Conservation (phyloP, 371 early-diverging fungal species). For the Mortierella sp. region DNA sequence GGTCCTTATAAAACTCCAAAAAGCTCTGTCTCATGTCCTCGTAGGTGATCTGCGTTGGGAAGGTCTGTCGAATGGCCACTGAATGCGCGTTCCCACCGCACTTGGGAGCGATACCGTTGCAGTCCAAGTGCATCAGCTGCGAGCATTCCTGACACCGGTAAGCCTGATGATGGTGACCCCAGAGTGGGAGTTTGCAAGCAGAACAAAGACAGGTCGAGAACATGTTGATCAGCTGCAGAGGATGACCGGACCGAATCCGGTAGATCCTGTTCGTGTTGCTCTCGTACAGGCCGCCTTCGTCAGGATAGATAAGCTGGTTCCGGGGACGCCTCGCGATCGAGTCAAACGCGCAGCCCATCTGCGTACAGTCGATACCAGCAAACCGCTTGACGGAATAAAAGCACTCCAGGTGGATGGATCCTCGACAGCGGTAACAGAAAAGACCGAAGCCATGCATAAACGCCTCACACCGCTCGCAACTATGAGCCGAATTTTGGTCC, state of each 20-base stretch:
- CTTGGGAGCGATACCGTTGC: conserved; percentile 27
- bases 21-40: conserved; percentile 37
- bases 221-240: conserved; percentile 67
- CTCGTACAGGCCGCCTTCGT: conserved; percentile 13
- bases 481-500: neutral
- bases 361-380: conserved; percentile 42
- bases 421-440: conserved; percentile 67
- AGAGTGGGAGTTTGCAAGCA: conserved; percentile 66
- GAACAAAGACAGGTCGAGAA: conserved; percentile 68
- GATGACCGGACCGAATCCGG: conserved; percentile 56
- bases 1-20: conserved; percentile 23
- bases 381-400: conserved; percentile 41
- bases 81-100: conserved; percentile 16
- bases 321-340: conserved; percentile 17
- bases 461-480: conserved; percentile 67
- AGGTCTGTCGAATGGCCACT: conserved; percentile 8
- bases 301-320: conserved; percentile 40
- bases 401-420: conserved; percentile 52
- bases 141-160: conserved; percentile 66
- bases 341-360: conserved; percentile 30
- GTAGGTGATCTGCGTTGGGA: conserved; percentile 23
- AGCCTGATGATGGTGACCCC: conserved; percentile 70
- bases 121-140: conserved; percentile 66
- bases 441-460: conserved; percentile 65
- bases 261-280: conserved; percentile 17